These are phyloP conservation scores for Pleurotus tuber-regium DNA, from an alignment of 768 basidiomycete genomes.

Conservation along the genomic window DNA sequence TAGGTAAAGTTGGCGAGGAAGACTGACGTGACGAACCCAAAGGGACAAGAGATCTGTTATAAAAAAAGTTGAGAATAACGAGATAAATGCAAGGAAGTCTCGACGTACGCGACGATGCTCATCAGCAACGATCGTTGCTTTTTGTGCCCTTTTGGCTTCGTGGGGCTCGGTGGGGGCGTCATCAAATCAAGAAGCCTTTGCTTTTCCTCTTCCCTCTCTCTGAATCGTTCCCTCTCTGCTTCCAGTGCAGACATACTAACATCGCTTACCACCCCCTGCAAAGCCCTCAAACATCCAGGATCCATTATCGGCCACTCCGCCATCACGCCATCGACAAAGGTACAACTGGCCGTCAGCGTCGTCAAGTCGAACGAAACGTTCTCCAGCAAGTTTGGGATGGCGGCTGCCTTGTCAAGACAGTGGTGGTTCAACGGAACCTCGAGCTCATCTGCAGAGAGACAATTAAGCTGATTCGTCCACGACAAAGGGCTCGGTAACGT, in stretches of 20 bases:
- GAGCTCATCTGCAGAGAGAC: conserved; percentile 47
- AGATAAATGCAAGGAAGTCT: not conserved
- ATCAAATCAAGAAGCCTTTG: conserved; percentile 15
- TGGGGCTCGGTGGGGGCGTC: conserved; percentile 22
- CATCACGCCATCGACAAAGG: conserved; percentile 54
- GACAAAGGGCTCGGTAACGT: conserved; percentile 44
- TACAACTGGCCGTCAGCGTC: conserved; percentile 42
- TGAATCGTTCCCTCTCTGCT: conserved; percentile 31
- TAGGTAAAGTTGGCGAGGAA: conserved; percentile 28
- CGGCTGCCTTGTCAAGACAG: conserved; percentile 58
- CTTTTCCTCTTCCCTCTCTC: conserved; percentile 29
- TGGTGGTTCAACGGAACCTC: conserved; percentile 51
- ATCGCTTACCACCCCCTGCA: conserved; percentile 51
- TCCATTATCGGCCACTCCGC: conserved; percentile 45
- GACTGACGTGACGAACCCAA: conserved; percentile 30
- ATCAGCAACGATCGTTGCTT: conserved; percentile 70
- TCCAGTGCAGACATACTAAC: conserved; percentile 48
- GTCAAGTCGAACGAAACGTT: conserved; percentile 64
- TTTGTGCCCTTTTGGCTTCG: conserved; percentile 52
- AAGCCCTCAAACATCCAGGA: conserved; percentile 36
- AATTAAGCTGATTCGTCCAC: conserved; percentile 53
- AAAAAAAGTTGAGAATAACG: conserved; percentile 16
- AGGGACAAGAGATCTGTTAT: conserved; percentile 21
- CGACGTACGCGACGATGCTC: conserved; percentile 59
- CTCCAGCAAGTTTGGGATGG: conserved; percentile 50